Evolutionary conservation across 2,329 filamentous ascomycete genomes (phyloP), one percentile per base, ranked within the genome.

Genomic region (Neoarthrinium moseri): DNA sequence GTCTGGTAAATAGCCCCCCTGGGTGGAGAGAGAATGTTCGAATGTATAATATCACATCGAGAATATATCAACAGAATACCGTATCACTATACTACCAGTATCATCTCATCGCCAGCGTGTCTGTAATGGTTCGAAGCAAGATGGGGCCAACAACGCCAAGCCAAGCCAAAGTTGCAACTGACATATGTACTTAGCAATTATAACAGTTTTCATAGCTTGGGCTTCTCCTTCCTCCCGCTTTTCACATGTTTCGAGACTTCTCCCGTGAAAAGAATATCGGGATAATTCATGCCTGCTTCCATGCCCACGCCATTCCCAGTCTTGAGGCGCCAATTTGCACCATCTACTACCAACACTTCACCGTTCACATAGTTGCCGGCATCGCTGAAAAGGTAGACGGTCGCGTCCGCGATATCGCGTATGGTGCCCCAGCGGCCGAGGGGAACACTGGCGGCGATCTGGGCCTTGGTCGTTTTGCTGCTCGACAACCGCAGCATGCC

Each of bases 341-440:
- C 83, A 56, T 87, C 82, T 54, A 89, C 88, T 24, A 95, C 87
- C 27, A 96, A 69, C 3, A 83, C 80, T 54, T 90, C 84, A 1
- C 91, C 94, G 55, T 88, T 96, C 37, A 97, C 83, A 64, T 88
- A 96, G 62, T 86, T 90, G 1, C 86, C 92, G 1, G 89, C 83
- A 36, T 95, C 88, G 36, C 87, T 88, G 62, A 96, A 94, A 45
- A 97, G 66, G 58, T 84, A 99, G 0, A 97, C 81, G 0, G 92
- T 96, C 1, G 92, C 89, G 66, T 99, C 92, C 0, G 91, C 87
- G 58, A 99, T 91, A 61, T 99, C 92, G 53, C 86, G 87, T 21
- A 95, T 82, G 1, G 80, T 80, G 6, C 92, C 94, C 66, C 83
- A 83, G 46, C 91, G 77, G 1, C 90, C 90, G 2, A 84, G 69